Base-by-base conservation (phyloP, 805 yeast species). In the Naumovozyma castellii region DNA sequence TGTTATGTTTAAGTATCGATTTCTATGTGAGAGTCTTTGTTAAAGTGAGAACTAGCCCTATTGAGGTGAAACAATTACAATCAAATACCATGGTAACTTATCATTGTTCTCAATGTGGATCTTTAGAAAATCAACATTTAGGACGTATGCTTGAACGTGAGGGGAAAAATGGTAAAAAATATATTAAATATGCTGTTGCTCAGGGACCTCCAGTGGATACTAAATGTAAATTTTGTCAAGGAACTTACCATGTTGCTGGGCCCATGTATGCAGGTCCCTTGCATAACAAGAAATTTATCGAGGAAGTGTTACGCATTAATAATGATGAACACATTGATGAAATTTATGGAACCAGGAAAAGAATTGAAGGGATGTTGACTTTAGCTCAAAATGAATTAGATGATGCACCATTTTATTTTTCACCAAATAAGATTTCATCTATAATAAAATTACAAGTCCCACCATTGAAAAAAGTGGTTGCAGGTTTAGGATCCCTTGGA, bases 211-310 rank as follows among this genome's bases (percentile, higher is more conserved):
- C 78, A 3, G 71, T 78, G 2, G 75, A 78, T 9, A 62, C 71
- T 6, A 56, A 67, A 32, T 92, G 98, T 64, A 55, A 68, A 19
- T 78, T 69, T 58, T 92, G 98, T 65, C 71, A 67, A 43, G 59
- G 61, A 31, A 71, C 75, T 2, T 75, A 75, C 58, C 94, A 84
- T 56, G 57, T 92, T 28, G 87, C 90, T 5, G 99, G 99, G 3
- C 99, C 99, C 44, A 84, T 92, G 95, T 92, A 95, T 84, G 87
- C 78, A 9, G 94, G 87, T 0, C 67, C 72, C 5, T 61, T 92
- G 42, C 97, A 90, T 54, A 73, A 81, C 54, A 56, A 59, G 18
- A 75, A 71, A 15, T 92, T 90, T 52, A 68, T 90, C 33, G 68
- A 75, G 19, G 73, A 68, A 47, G 70, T 88, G 35, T 68, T 85